Conservation (phyloP, 2,329 filamentous ascomycete species). For the Pestalotiopsis sp. region DNA sequence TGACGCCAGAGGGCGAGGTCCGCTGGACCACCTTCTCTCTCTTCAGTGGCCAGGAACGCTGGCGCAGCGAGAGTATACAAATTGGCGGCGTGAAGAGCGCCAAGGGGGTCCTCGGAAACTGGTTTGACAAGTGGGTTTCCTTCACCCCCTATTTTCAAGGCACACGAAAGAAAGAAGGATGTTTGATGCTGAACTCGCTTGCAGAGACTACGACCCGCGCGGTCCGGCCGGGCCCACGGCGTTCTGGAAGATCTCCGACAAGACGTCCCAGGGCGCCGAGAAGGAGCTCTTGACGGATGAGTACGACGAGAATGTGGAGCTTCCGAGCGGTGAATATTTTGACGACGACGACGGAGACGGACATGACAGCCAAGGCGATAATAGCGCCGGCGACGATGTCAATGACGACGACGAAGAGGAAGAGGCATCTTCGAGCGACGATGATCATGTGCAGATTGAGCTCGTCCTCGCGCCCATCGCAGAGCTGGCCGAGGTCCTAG, state of each 20-base stretch:
- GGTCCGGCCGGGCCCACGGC: conserved; percentile 74
- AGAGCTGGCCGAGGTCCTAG: neutral
- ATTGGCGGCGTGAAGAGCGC: conserved; percentile 66
- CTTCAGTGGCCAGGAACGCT: conserved; percentile 64
- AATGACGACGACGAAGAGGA: conserved; percentile 27
- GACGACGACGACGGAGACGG: conserved; percentile 25
- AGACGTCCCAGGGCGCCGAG: conserved; percentile 27
- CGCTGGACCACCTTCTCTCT: conserved; percentile 72
- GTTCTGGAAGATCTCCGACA: conserved; percentile 73
- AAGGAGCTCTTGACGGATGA: conserved; percentile 28
- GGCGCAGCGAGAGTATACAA: conserved; percentile 77
- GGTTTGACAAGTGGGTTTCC: conserved; percentile 71
- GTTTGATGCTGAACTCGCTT: neutral
- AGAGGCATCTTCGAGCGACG: conserved; percentile 15
- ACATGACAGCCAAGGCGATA: conserved; percentile 22
- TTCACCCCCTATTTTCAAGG: neutral
- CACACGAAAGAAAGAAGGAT: neutral
- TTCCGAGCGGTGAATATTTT: conserved; percentile 21
- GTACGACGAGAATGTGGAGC: conserved; percentile 18
- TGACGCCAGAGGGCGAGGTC: conserved; percentile 70
- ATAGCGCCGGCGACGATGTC: conserved; percentile 27
- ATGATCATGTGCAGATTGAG: conserved; percentile 23
- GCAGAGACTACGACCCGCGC: conserved; percentile 63
- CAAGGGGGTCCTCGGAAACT: conserved; percentile 70
- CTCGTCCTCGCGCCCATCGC: neutral